Base-by-base conservation (phyloP, 805 yeast genomes). In the Yarrowia osloensis region DNA sequence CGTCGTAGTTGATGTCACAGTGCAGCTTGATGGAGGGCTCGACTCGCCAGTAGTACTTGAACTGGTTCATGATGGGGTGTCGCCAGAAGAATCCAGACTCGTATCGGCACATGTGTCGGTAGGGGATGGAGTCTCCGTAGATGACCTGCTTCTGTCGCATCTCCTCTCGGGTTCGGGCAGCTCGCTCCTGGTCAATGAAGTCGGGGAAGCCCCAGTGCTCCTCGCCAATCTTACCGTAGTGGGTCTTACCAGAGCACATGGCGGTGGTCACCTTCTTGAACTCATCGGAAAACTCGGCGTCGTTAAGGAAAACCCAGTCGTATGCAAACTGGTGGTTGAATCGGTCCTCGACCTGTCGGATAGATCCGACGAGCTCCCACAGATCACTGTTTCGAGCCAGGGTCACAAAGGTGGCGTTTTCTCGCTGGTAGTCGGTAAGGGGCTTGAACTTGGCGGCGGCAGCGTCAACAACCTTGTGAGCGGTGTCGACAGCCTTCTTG, bases 241-340 rank as follows among this genome's bases (percentile, higher is more conserved):
- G 84, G 59, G 88, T 85, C 40, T 78, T 81, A 55, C 97, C 96
- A 66, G 88, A 82, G 33, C 86, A 85, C 67, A 87, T 79, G 2
- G 81, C 75, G 0, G 81, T 67, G 13, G 91, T 83, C 44, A 80
- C 77, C 3, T 73, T 73, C 74, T 85, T 88, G 78, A 93, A 92
- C 67, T 88, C 90, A 1, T 87, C 88, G 37, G 82, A 80, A 76
- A 91, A 93, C 24, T 84, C 87, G 67, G 84, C 87, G 75, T 94
- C 94, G 78, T 93, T 93, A 71, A 94, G 79, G 77, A 93, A 93
- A 17, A 92, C 93, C 97, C 97, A 93, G 75, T 91, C 96, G 76
- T 93, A 93, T 70, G 89, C 85, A 78, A 74, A 92, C 69, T 86
- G 80, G 61, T 78, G 76, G 79, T 94, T 92, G 80, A 92, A 92